phyloP scores from a whole-genome alignment of 2,329 filamentous ascomycete genomes.

The Pseudogymnoascus sp. region DNA sequence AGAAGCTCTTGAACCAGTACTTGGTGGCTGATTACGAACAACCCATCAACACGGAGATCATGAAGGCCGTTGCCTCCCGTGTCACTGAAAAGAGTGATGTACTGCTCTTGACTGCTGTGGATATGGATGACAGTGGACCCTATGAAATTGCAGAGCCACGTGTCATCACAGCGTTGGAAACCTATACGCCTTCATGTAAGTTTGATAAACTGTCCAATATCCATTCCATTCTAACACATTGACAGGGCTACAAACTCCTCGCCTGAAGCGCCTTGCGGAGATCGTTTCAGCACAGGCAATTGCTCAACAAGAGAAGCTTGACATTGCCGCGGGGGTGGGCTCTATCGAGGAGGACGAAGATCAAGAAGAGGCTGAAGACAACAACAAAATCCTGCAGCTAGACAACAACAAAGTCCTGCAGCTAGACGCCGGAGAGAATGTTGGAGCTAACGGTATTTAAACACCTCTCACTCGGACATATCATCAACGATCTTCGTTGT shows the following conservation, averaged over 20 bases:
- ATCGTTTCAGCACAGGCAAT: conserved; percentile 96
- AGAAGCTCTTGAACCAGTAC: conserved; percentile 97
- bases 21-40: conserved; percentile 98
- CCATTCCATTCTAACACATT: conserved; percentile 23
- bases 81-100: conserved; percentile 99
- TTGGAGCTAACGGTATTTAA: too few relatives aligned
- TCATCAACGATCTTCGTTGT: too few relatives aligned
- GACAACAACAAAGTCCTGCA: too few relatives aligned
- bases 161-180: conserved; percentile 92
- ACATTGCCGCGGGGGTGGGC: conserved; percentile 27
- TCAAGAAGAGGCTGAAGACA: neutral
- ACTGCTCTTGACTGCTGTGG: conserved; percentile 82
- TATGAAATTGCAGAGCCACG: conserved; percentile 97
- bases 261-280: conserved; percentile 92
- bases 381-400: neutral
- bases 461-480: too few relatives aligned
- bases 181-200: conserved; percentile 95
- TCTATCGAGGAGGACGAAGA: conserved; percentile 38
- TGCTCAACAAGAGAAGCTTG: conserved; percentile 83
- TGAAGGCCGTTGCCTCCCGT: conserved; percentile 96
- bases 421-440: too few relatives aligned
- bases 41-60: conserved; percentile 98
- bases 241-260: conserved; percentile 86
- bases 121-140: conserved; percentile 97
- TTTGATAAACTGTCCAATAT: conserved; percentile 18